Conservation (phyloP, 2,329 filamentous ascomycete species). For the Diaporthe citriasiana region DNA sequence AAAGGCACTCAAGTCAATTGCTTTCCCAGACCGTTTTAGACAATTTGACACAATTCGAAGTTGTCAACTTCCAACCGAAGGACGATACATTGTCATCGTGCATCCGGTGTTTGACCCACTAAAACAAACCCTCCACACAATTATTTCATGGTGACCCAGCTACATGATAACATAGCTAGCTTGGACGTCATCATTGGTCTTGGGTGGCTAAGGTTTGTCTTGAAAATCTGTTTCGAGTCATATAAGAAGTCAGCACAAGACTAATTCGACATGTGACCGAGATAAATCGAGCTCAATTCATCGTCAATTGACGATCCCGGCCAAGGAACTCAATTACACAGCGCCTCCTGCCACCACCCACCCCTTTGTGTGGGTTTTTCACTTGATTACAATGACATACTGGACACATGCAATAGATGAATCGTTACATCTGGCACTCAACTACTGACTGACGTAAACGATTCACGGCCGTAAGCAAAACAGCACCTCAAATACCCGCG, state of each 20-base stretch:
- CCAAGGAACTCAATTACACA: background rate
- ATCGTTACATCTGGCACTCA: background rate
- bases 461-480: background rate
- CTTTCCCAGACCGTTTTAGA: background rate
- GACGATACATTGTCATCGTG: background rate
- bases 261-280: background rate
- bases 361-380: background rate
- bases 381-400: background rate
- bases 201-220: background rate
- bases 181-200: background rate
- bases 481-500: background rate
- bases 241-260: background rate
- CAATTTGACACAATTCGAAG: background rate
- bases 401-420: background rate
- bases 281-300: background rate
- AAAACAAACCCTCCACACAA: background rate
- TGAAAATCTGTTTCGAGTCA: background rate
- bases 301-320: background rate
- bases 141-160: background rate
- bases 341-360: rapidly evolving
- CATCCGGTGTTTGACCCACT: background rate
- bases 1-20: background rate
- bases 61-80: background rate
- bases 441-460: background rate
- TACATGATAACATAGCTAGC: background rate